Evolutionary conservation across 176 grass and related monocot species (phyloP), one percentile per base, ranked within the genome.

Genomic region (Carex pumila): DNA sequence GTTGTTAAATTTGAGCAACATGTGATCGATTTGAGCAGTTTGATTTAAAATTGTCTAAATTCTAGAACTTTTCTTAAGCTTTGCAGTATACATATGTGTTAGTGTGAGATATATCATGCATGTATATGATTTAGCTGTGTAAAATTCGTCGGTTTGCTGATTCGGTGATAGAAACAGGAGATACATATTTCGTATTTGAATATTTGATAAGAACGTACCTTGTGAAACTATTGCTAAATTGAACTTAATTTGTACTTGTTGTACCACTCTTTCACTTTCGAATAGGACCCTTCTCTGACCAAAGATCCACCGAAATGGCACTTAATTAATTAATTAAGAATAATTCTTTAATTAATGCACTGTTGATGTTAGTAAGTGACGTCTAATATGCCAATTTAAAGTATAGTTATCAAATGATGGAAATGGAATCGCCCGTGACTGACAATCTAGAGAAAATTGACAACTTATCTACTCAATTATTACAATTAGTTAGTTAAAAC

Each of bases 311-410:
- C 34, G 1, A 56, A 74, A 74, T 25, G 45, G 45, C 71, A 74
- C 45, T 39, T 39, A 39, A 39, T 6, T 39, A 39, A 39, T 6
- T 39, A 9, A 32, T 57, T 43, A 65, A 29, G n/a, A 47, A 13
- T 29, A 65, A 18, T 63, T 13, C 31, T 59, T 61, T 80, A 37
- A 39, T 80, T 80, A 80, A 37, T 80, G 77, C 19, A 80, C 54
- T 6, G 43, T 17, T 31, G 17, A 76, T 53, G 41, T 76, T 18
- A 50, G 41, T 50, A 54, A 83, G 19, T 49, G 80, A 62, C 45
- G 9, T 39, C 37, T 66, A 82, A 82, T 65, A 82, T 82, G 61
- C 80, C 43, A 68, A 83, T 14, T 83, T 62, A 83, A 69, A 83
- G 62, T 52, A 69, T 69, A 83, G 2, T 7, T 7, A 32, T 19